Evolutionary conservation across 345 rosid genomes (phyloP), one percentile per base, ranked within the genome.

Genomic region (Fremontodendron californicum): DNA sequence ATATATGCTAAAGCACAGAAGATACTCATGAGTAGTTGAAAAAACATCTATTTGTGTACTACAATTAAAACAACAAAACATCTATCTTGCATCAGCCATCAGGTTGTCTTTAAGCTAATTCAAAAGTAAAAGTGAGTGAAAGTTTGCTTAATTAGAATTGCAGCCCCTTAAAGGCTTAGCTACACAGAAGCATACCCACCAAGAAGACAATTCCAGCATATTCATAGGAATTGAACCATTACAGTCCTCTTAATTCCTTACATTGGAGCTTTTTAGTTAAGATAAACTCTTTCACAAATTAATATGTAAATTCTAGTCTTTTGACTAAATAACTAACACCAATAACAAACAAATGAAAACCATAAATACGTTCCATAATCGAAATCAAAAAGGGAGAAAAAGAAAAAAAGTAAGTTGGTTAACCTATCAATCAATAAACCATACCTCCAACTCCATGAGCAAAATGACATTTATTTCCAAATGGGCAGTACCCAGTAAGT

Each of bases 401-500:
- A 35, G 0, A 12, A 29, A 70, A 48, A 29, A 27, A 33, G 16
- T 19, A 1, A 60, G 27, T 27, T 60, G 19, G 64, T 60, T 60
- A 35, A 52, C n/a, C 46, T 1, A 72, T 51, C 48, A 46, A 52
- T 40, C 8, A 18, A 73, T 10, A 71, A 51, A 58, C 27, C 77
- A 71, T 85, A 92, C 98, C 98, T 81, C 86, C 91, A 83, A 81
- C 84, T 54, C 98, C 98, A 84, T 94, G 98, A 45, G 98, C 97
- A 83, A 94, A 94, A 84, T 94, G 98, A 81, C 97, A 94, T 78
- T 93, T 93, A 75, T 82, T 94, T 73, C 98, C 98, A 81, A 94
- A 94, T 0, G 97, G 98, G 77, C 98, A 94, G 77, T 92, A 92
- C 11, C 97, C 97, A 6, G 98, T 94, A 48, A 94, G 98, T 85